These are phyloP conservation scores for Pleurotus ostreatus DNA, from an alignment of 768 basidiomycete species.

Conservation along the genomic window DNA sequence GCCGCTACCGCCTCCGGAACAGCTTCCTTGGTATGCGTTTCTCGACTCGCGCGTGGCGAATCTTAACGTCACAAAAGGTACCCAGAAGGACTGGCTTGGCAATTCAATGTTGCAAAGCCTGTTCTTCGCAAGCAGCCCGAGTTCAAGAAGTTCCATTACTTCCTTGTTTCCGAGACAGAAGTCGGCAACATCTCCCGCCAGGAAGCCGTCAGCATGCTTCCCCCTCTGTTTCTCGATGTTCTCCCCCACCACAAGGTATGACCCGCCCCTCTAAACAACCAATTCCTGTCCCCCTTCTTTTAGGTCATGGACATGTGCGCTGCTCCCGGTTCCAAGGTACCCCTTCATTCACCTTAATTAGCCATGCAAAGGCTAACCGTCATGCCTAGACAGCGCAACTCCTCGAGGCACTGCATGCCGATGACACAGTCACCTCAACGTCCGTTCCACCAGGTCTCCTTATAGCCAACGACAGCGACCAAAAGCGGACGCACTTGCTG, in stretches of 20 bases:
- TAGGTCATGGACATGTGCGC: slow-evolving; percentile 89
- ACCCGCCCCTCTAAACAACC: too few species aligned
- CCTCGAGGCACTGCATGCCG: slow-evolving; percentile 88
- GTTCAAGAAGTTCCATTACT: slow-evolving; percentile 93
- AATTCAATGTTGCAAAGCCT: slow-evolving; percentile 88
- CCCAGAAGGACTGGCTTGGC: slow-evolving; percentile 94
- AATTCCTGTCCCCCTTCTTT: slow-evolving; percentile 6
- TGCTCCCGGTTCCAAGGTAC: slow-evolving; percentile 93
- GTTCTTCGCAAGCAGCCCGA: slow-evolving; percentile 82
- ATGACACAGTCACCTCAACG: slow-evolving; percentile 58
- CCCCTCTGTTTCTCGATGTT: slow-evolving; percentile 92
- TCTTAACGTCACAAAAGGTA: slow-evolving; percentile 55
- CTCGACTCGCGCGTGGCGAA: neutral
- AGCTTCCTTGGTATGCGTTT: slow-evolving; percentile 72
- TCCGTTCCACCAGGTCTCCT: slow-evolving; percentile 81
- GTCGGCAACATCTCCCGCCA: slow-evolving; percentile 95
- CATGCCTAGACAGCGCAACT: slow-evolving; percentile 81
- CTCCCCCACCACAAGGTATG: slow-evolving; percentile 81
- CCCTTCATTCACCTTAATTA: neutral
- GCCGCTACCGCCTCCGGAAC: slow-evolving; percentile 71
- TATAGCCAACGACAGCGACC: slow-evolving; percentile 93
- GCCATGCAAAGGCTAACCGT: neutral
- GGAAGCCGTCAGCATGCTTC: slow-evolving; percentile 99
- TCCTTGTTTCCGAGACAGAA: slow-evolving; percentile 97
- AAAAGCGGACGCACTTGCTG: slow-evolving; percentile 91